Evolutionary conservation across 805 yeast species (phyloP), one percentile per base, ranked within the genome.

Genomic region (Middelhovenomyces tepae): DNA sequence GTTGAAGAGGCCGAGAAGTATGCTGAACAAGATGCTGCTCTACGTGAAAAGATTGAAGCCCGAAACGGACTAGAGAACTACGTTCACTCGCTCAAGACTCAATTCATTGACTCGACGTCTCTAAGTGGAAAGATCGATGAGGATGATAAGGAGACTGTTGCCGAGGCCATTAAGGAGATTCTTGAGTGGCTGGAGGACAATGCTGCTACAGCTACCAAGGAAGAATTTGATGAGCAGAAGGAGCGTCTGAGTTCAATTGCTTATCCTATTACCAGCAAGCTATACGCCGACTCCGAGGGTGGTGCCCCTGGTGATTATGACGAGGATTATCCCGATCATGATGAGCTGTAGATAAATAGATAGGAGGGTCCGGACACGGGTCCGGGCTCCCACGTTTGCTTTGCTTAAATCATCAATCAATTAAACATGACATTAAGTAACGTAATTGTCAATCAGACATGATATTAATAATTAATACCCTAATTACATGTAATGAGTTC

Each of bases 1-100:
- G 95, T 89, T 44, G 91, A 77, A 56, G 97, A 89, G 57, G 96
- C 96, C 50, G 97, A 86, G 64, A 80, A 82, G 66, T 89, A 66
- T 53, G 94, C 94, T 46, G 85, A 82, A 51, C 93, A 86, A 62
- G 97, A 89, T 64, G 78, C 77, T 48, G 77, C 73, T 50, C 70
- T 84, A 40, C 81, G 87, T 56, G 73, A 73, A 41, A 83, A 83
- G 71, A 78, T 89, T 51, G 93, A 81, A 66, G 76, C 94, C 42
- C 83, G 85, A 69, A 87, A 85, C 65, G 66, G 71, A 28, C 71
- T 87, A 45, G 96, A 87, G 67, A 82, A 85, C 62, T 86, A 84
- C 57, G 89, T 93, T 41, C 83, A 79, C 58, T 70, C 77, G 22
- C 69, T 87, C 57, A 80, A 77, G 68, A 80, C 75, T 63, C 79